Evolutionary conservation across 2,329 filamentous ascomycete species (phyloP), one percentile per base, ranked within the genome.

Genomic region (Lizonia empirigonia): DNA sequence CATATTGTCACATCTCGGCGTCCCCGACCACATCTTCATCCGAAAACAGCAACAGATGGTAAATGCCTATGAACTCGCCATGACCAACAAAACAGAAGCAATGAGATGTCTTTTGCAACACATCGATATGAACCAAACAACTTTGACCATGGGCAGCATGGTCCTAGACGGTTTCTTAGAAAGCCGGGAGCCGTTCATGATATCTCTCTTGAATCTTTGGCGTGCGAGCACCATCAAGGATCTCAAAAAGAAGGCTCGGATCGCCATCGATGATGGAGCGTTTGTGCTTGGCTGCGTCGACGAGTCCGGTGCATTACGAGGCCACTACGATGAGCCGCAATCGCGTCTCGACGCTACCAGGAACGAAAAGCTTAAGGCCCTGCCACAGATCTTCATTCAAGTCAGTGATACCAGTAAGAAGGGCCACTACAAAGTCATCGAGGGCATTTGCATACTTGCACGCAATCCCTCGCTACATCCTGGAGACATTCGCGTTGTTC

Each of bases 391-490:
- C 7, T 99, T 97, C 65, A 70, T 97, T 0, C 92, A 97, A 67
- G 78, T 97, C 0, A 86, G 86, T 0, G 81, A 83, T 7, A 77
- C 79, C 1, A 76, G 80, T 7, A 77, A 79, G 26, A 75, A 74
- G 19, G 78, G 77, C 1, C 76, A 79, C 18, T 87, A 88, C 62
- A 81, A 78, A 42, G 77, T 93, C 1, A 82, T 97, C 19, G 79
- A 85, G 54, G 92, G 91, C 0, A 67, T 90, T 3, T 97, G 94
- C 63, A 78, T 96, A 6, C 80, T 99, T 1, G 92, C 91, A 1
- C 86, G 94, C 20, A 99, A 99, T 62, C 94, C 94, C 0, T 97
- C 93, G 0, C 80, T 99, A 6, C 93, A 99, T 63, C 89, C 92
- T 0, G 94, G 94, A 4, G 94, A 99, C 65, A 84, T 97, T 36